Base-by-base conservation (phyloP, 1,284 basidiomycete genomes). In the Sanghuangporus weigelae region DNA sequence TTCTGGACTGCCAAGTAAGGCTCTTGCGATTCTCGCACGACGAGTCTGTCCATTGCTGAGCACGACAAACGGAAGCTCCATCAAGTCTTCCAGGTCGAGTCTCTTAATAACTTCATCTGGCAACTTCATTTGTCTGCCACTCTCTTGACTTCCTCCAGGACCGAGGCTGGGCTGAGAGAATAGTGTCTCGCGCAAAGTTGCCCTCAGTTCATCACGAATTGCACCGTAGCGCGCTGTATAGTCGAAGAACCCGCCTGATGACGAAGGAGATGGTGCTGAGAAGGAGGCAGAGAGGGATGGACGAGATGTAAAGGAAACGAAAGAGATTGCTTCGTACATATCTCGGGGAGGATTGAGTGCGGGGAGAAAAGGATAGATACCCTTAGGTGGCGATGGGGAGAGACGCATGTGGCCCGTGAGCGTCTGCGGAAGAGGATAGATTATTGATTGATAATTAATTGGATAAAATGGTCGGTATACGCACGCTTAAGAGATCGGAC, bases 31-130 rank as follows among this genome's bases (percentile, higher is more conserved):
- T 57, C 95, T 79, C 3, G 95, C 95, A 26, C 94, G 78, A 42
- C 96, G 77, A 21, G 90, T 97, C 78, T 99, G 96, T 0, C 96
- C 96, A 69, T 96, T 96, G 67, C 90, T 93, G 57, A 98, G 74
- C 0, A 91, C 90, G 6, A 96, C 81, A 16, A 90, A 74, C 0
- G 95, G 95, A 5, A 95, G 70, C 70, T 95, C 89, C n/a, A 96
- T 76, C 42, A 95, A 74, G 16, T 78, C 69, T 2, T 73, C 70
- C 55, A 96, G 76, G 2, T 81, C 83, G 71, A 95, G 79, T 53
- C 75, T 74, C 5, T 76, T 72, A 0, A 82, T 77, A 23, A 90
- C 71, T 0, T 76, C 75, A 12, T 85, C 79, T 66, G 49, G 68
- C 70, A 26, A 59, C 53, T 36, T 50, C 67, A 14, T 62, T n/a